Evolutionary conservation across 2,329 filamentous ascomycete species (phyloP), one percentile per base, ranked within the genome.

Genomic region (Aspergillus glaucus): DNA sequence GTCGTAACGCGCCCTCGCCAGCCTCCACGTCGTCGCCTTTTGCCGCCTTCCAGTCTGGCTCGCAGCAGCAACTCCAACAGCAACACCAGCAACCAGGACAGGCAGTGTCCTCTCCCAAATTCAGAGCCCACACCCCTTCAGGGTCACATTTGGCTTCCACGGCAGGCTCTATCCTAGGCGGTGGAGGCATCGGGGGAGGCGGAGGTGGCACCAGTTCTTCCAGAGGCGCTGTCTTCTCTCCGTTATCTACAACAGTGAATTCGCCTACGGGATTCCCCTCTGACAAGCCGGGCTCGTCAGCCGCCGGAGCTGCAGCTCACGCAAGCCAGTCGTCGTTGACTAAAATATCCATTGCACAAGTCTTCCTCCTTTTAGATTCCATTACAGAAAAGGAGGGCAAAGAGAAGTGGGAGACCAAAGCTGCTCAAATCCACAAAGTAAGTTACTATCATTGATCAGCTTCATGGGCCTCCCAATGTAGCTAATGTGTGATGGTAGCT

Each of bases 291-390:
- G 58, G 65, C 37, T 69, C 68, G 10, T 57, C 66, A 51, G 59
- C 63, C 42, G 64, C 66, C 22, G 61, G 64, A 47, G 63, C 68
- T 55, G 69, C 72, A 43, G 68, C 74, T 50, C 66, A 69, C 59
- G 73, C 73, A 32, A 74, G 75, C 54, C 72, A 77, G 59, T 79
- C 75, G 44, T 85, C 85, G 65, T 79, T 97, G 61, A 87, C 87
- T 53, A 96, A 94, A 74, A 93, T 98, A 69, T 90, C 93, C 62
- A 85, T 95, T 63, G 90, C 93, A 57, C 93, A 98, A 76, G 84
- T 97, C 58, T 95, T 93, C 74, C 84, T 98, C 56, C 81, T 98
- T 50, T 80, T 98, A 57, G 93, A 91, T 74, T 90, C 89, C 30
- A 86, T 97, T 66, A 96, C 93, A 70, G 90, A 96, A 75, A 92